Evolutionary conservation across 805 yeast genomes (phyloP).

Genomic region (Metschnikowia anglica): DNA sequence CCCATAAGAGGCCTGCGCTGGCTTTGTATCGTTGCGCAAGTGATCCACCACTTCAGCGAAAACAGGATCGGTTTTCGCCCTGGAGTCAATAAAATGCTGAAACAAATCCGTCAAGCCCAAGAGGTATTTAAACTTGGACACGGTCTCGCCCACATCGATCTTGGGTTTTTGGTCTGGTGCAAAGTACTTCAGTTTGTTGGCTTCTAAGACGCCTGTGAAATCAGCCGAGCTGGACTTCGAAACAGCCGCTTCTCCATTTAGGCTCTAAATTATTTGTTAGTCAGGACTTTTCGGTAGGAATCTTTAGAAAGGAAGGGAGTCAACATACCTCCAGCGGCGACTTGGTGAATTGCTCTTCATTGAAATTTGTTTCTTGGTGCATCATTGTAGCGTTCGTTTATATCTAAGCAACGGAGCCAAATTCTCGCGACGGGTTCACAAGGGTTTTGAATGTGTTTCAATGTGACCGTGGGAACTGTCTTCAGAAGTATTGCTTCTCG

Average conservation of each 20-base stretch:
- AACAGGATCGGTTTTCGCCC: conserved; percentile 59
- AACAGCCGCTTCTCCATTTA: neutral
- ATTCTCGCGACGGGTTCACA: neutral
- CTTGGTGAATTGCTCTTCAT: conserved; percentile 13
- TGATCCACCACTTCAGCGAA: conserved; percentile 53
- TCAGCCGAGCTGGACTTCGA: neutral
- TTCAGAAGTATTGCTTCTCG: too few relatives aligned
- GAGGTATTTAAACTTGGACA: conserved; percentile 64
- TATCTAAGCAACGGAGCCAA: neutral
- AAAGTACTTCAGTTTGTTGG: conserved; percentile 26
- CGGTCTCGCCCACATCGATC: conserved; percentile 58
- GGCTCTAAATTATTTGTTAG: conserved; percentile 4
- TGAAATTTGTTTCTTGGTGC: conserved; percentile 3
- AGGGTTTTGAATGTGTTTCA: neutral
- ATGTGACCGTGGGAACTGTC: too few relatives aligned
- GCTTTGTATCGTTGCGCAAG: conserved; percentile 25
- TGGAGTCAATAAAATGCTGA: conserved; percentile 64
- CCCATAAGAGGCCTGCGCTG: conserved; percentile 11
- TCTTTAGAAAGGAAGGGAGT: too few relatives aligned
- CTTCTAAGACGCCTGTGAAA: too few relatives aligned
- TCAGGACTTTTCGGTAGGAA: neutral
- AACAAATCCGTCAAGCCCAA: conserved; percentile 65
- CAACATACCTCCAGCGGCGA: conserved; percentile 20
- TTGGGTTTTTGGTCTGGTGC: conserved; percentile 33
- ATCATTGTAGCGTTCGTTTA: neutral